Evolutionary conservation across 345 rosid species (phyloP), one percentile per base, ranked within the genome.

Genomic region (Rhodomyrtus tomentosa): DNA sequence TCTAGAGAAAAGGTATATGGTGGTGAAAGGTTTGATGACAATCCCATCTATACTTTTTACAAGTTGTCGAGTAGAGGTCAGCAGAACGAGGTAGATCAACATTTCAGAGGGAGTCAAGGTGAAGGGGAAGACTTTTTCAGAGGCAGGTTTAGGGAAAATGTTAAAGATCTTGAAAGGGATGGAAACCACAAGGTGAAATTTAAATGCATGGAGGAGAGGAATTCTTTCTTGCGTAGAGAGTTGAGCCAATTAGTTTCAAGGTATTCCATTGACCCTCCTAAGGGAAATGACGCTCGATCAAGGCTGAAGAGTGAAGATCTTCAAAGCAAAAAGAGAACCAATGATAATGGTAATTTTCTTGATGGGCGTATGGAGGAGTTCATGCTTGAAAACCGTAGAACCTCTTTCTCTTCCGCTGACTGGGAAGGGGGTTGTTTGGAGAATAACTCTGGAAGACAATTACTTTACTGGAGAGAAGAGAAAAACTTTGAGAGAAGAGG

Each of bases 401-500:
- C 82, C 81, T 83, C 87, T 25, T 42, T 88, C 84, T 68, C 89
- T 84, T 81, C 84, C 85, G 83, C 72, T 45, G 84, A 84, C 84
- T 52, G 54, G 87, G 84, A 87, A 87, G 86, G 84, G 86, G 89
- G 79, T 83, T 84, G 82, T 72, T 80, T 86, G 83, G 73, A 79
- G 85, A 88, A 85, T 83, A 83, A 83, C 52, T 86, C 88, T 82
- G 87, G 82, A 55, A 85, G 87, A 79, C 82, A 29, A n/a, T 81
- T 58, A 18, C 87, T 86, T 80, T 53, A 58, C 83, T 85, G 82
- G 87, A 92, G 92, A 85, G 84, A 87, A 83, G 76, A 79, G 55
- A 82, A 87, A 81, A 80, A 83, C 50, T 83, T 54, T 86, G 89
- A 84, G 59, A 87, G 88, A 91, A 88, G 88, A 82, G 84, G 58